Conservation (phyloP, 352 stramenopile genomes). For the Pythium aphanidermatum region DNA sequence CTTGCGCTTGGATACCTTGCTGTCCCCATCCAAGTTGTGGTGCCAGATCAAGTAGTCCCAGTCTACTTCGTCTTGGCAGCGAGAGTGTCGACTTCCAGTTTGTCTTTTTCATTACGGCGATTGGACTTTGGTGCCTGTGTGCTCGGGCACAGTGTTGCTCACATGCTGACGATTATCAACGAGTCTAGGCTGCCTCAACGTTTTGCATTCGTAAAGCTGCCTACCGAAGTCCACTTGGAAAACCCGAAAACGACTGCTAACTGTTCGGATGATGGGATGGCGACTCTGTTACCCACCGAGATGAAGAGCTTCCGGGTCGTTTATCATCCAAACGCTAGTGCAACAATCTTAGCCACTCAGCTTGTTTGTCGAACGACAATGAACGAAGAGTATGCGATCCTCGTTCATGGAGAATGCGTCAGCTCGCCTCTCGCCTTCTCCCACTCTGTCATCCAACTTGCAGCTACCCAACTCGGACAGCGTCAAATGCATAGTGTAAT, state of each 20-base stretch:
- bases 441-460: slow-evolving; percentile 42
- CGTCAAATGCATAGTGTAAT: slow-evolving; percentile 31
- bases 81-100: slow-evolving; percentile 20
- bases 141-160: slow-evolving; percentile 31
- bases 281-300: slow-evolving; percentile 45
- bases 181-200: slow-evolving; percentile 43
- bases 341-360: slow-evolving; percentile 26
- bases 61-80: slow-evolving; percentile 50
- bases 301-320: slow-evolving; percentile 25
- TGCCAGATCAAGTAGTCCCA: slow-evolving; percentile 58
- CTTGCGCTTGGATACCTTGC: slow-evolving; percentile 14
- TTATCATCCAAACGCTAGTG: slow-evolving; percentile 39
- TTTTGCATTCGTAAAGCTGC: slow-evolving; percentile 58
- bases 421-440: slow-evolving; percentile 37
- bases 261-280: slow-evolving; percentile 46
- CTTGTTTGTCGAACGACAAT: slow-evolving; percentile 38
- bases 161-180: slow-evolving; percentile 41
- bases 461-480: slow-evolving; percentile 33
- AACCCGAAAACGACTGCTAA: slow-evolving; percentile 1
- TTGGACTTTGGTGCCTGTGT: slow-evolving; percentile 58
- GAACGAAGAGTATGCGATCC: slow-evolving; percentile 42
- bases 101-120: slow-evolving; percentile 20
- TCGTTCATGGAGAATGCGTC: slow-evolving; percentile 29
- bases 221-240: slow-evolving; percentile 40
- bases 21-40: slow-evolving; percentile 33